phyloP scores from a whole-genome alignment of 2,329 filamentous ascomycete species.

The Shiraia sp. region DNA sequence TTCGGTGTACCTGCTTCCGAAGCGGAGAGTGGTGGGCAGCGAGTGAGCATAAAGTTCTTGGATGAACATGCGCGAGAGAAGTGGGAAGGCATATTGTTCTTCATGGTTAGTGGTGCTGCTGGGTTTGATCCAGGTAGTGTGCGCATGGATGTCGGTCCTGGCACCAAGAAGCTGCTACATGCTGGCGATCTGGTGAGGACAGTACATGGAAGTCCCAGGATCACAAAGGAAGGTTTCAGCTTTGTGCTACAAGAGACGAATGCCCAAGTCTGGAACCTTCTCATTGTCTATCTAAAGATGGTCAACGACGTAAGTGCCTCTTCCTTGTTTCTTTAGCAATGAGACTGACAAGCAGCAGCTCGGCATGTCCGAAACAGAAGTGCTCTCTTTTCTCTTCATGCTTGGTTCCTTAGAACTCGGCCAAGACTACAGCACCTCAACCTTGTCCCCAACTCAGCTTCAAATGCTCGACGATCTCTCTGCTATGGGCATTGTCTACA shows the following conservation, averaged over 20 bases:
- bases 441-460: constrained; percentile 77
- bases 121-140: constrained; percentile 50
- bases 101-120: constrained; percentile 80
- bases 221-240: constrained; percentile 91
- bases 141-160: constrained; percentile 48
- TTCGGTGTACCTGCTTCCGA: constrained; percentile 84
- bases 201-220: constrained; percentile 62
- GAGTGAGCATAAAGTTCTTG: constrained; percentile 72
- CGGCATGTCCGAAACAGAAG: constrained; percentile 85
- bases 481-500: constrained; percentile 91
- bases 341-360: constrained; percentile 46
- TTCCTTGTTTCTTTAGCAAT: not conserved
- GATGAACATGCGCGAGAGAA: constrained; percentile 85
- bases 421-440: constrained; percentile 83
- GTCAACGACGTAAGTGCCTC: constrained; percentile 60
- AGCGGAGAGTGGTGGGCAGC: constrained; percentile 61
- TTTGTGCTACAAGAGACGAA: constrained; percentile 95
- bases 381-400: constrained; percentile 94
- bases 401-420: constrained; percentile 92
- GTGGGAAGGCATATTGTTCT: constrained; percentile 96
- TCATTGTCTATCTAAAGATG: constrained; percentile 90
- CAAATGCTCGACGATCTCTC: constrained; percentile 89
- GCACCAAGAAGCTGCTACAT: constrained; percentile 82
- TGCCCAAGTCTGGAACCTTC: constrained; percentile 93
- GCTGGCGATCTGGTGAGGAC: constrained; percentile 78